Conservation (phyloP, 2,329 filamentous ascomycete genomes). For the Phaeophleospora eucalypticola region DNA sequence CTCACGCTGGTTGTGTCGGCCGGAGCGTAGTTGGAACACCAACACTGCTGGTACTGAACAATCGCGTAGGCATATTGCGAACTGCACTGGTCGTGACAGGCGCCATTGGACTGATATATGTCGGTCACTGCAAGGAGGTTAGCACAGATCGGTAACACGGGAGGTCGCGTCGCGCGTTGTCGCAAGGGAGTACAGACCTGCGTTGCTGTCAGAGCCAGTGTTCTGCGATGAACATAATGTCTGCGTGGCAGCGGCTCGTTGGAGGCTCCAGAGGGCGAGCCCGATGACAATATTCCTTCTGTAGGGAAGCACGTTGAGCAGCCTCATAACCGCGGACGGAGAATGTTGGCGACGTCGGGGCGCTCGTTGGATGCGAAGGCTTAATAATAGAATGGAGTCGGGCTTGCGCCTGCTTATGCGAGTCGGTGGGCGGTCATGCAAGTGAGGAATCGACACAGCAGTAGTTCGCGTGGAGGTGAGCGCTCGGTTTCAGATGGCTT, state of each 20-base stretch:
- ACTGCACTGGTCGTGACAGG: slow-evolving; percentile 60
- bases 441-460: slow-evolving; percentile 2
- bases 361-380: neutral
- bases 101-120: slow-evolving; percentile 62
- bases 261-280: slow-evolving; percentile 11
- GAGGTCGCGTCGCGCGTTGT: slow-evolving; percentile 6
- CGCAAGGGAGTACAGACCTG: slow-evolving; percentile 31
- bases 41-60: slow-evolving; percentile 62
- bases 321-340: slow-evolving; percentile 11
- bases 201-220: slow-evolving; percentile 33
- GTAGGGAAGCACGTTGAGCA: slow-evolving; percentile 28
- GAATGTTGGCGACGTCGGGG: slow-evolving; percentile 4
- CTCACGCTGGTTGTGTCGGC: slow-evolving; percentile 33
- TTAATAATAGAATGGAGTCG: neutral
- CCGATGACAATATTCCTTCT: slow-evolving; percentile 15
- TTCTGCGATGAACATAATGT: slow-evolving; percentile 46
- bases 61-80: slow-evolving; percentile 62
- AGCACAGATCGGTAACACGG: slow-evolving; percentile 4
- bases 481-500: slow-evolving; percentile 9
- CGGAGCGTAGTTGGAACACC: slow-evolving; percentile 70
- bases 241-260: slow-evolving; percentile 24
- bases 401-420: slow-evolving; percentile 9
- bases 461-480: neutral
- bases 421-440: slow-evolving; percentile 13
- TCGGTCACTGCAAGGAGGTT: slow-evolving; percentile 28